A percentile compares a stretch with the other conserved stretches of the same genome.
Conservation (phyloP, 2,329 filamentous ascomycete genomes). For the Clarireedia monteithiana region DNA sequence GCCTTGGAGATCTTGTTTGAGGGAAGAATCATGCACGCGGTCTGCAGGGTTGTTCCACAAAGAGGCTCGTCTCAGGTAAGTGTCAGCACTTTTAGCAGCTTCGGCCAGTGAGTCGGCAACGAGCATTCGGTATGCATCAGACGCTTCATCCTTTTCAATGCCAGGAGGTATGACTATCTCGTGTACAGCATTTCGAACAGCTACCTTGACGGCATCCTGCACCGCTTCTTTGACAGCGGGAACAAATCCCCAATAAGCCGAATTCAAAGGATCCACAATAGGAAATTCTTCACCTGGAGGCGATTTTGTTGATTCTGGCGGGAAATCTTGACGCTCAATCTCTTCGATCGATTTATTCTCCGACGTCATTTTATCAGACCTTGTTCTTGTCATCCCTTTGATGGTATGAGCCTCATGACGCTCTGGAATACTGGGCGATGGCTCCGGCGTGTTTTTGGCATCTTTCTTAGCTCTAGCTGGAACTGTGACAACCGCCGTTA, state of each 20-base stretch:
- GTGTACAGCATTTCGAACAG: slow-evolving; percentile 22
- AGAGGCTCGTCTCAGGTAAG: slow-evolving; percentile 18
- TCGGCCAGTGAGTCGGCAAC: slow-evolving; percentile 20
- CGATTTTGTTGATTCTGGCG: background rate
- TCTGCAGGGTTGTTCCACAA: slow-evolving; percentile 13
- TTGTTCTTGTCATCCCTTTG: background rate
- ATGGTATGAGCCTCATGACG: slow-evolving; percentile 1
- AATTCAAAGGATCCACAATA: slow-evolving; percentile 14
- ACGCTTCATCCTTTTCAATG: slow-evolving; percentile 14
- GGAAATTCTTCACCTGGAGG: background rate
- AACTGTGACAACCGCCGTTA: slow-evolving; percentile 8
- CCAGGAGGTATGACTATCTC: slow-evolving; percentile 18
- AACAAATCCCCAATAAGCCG: slow-evolving; percentile 25
- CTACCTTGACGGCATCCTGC: slow-evolving; percentile 23
- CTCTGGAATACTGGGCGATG: slow-evolving; percentile 2
- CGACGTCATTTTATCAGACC: background rate
- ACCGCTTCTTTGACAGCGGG: slow-evolving; percentile 23
- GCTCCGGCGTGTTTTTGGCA: background rate
- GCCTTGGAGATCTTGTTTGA: background rate
- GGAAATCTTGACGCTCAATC: background rate
- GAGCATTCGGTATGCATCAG: slow-evolving; percentile 19
- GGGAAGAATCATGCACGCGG: background rate
- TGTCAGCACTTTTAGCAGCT: slow-evolving; percentile 21
- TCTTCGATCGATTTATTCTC: slow-evolving; percentile 10
- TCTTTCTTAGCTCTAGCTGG: background rate